Conservation (phyloP, 768 basidiomycete species). For the Guyanaporus albipodus region DNA sequence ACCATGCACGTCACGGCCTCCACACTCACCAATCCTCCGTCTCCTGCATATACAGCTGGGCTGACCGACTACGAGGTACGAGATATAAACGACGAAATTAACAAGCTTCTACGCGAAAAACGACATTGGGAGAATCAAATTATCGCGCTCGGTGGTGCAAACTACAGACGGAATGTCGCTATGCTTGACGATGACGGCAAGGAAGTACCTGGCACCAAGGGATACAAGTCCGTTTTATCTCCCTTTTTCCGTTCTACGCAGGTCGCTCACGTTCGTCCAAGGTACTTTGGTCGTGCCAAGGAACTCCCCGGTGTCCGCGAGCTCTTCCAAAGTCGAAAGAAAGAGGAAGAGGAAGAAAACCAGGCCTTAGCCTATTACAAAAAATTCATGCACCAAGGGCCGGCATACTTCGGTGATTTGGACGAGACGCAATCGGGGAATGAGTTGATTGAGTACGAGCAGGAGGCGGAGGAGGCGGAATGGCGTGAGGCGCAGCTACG, state of each 20-base stretch:
- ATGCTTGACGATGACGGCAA: constrained; percentile 95
- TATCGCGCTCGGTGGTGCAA: constrained; percentile 92
- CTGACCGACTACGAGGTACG: constrained; percentile 94
- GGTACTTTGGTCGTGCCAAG: constrained; percentile 96
- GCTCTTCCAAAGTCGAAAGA: constrained; percentile 83
- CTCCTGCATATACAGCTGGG: constrained; percentile 81
- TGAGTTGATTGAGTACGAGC: constrained; percentile 68
- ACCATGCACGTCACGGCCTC: too few species aligned
- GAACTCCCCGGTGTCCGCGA: constrained; percentile 94
- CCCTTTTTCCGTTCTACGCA: neutral
- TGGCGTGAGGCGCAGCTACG: constrained; percentile 61
- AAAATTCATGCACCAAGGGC: constrained; percentile 85
- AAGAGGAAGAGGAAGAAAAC: constrained; percentile 88
- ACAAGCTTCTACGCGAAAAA: constrained; percentile 92
- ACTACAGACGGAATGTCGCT: constrained; percentile 89
- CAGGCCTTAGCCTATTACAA: constrained; percentile 71
- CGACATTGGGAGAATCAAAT: constrained; percentile 98
- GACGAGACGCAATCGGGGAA: constrained; percentile 64
- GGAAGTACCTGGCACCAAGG: constrained; percentile 94
- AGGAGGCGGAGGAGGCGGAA: constrained; percentile 66
- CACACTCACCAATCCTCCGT: too few species aligned
- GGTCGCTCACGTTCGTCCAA: constrained; percentile 26
- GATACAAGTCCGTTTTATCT: constrained; percentile 75
- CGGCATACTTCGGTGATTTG: constrained; percentile 85
- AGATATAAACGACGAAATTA: constrained; percentile 97